A percentile compares a stretch with the other conserved stretches of the same genome.
Evolutionary conservation across 2,329 filamentous ascomycete species (phyloP).

Genomic region (Aphanocladium album): DNA sequence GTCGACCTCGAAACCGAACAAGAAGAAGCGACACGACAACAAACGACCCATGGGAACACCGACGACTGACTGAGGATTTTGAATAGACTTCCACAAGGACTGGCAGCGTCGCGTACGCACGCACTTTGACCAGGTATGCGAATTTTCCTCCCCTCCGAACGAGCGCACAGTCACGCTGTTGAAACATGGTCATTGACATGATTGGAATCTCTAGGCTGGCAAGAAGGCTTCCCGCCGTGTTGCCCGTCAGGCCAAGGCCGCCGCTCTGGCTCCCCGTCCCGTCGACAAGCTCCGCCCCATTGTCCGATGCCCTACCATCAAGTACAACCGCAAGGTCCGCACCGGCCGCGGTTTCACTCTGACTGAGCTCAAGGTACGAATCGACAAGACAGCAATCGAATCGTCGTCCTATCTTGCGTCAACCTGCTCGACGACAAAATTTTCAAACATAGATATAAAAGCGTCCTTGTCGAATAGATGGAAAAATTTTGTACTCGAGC

Average conservation of each 20-base stretch:
- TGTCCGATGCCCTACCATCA: slow-evolving; percentile 95
- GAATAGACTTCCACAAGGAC: slow-evolving; percentile 95
- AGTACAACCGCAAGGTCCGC: slow-evolving; percentile 98
- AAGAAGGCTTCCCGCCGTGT: slow-evolving; percentile 91
- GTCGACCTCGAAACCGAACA: slow-evolving; percentile 20
- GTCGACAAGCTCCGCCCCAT: slow-evolving; percentile 95
- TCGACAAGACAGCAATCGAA: background rate
- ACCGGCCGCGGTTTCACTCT: slow-evolving; percentile 97
- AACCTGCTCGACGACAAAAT: background rate
- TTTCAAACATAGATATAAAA: background rate
- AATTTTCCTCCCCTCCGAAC: slow-evolving; percentile 13
- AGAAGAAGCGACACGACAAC: background rate
- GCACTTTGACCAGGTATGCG: slow-evolving; percentile 98
- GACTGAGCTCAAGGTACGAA: slow-evolving; percentile 89
- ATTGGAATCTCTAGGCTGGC: slow-evolving; percentile 63
- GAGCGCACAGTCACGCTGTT: slow-evolving; percentile 12
- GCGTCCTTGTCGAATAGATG: background rate
- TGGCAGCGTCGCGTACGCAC: slow-evolving; percentile 98
- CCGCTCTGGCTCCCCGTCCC: slow-evolving; percentile 88
- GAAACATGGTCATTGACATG: slow-evolving; percentile 29
- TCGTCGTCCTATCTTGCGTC: background rate
- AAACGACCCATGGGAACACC: background rate
- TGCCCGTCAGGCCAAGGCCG: slow-evolving; percentile 91
- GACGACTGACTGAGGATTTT: slow-evolving; percentile 13
- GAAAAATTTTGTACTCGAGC: background rate